Percentiles rank a stretch among this genome's conserved stretches.
Conservation (phyloP, 495 filamentous ascomycete genomes). For the Talaromyces adpressus region DNA sequence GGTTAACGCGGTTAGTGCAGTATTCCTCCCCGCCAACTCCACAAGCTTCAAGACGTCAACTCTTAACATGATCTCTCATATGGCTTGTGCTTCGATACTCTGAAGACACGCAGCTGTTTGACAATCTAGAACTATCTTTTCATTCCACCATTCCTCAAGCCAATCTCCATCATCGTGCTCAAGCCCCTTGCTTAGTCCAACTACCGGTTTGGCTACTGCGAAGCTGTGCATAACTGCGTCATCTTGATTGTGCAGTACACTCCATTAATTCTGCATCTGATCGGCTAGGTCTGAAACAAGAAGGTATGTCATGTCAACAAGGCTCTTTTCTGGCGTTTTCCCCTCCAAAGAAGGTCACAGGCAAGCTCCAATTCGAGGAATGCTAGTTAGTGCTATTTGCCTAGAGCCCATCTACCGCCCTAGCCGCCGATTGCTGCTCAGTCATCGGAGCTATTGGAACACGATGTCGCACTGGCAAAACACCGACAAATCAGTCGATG, state of each 20-base stretch:
- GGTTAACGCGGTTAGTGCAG: not conserved
- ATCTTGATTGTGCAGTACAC: not conserved
- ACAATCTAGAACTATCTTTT: not conserved
- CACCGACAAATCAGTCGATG: not conserved
- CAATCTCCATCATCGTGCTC: not conserved
- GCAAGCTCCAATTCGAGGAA: not conserved
- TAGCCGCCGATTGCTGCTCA: slow-evolving; percentile 1
- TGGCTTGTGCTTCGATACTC: not conserved
- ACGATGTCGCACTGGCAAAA: not conserved
- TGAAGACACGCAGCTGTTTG: not conserved
- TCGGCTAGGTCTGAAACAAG: not conserved
- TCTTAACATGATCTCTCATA: not conserved
- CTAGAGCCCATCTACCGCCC: not conserved
- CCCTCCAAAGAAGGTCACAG: not conserved
- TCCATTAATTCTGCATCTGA: not conserved
- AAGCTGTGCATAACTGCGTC: not conserved
- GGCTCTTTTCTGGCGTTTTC: not conserved
- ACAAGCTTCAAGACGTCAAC: not conserved
- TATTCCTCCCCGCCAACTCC: not conserved
- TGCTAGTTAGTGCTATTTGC: not conserved
- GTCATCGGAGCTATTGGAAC: not conserved
- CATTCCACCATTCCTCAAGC: not conserved
- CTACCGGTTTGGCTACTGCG: not conserved
- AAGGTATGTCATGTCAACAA: not conserved
- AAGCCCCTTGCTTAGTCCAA: not conserved